These are phyloP conservation scores for Dactylis glomerata DNA, from an alignment of 176 grass and related monocot genomes.

Conservation along the genomic window DNA sequence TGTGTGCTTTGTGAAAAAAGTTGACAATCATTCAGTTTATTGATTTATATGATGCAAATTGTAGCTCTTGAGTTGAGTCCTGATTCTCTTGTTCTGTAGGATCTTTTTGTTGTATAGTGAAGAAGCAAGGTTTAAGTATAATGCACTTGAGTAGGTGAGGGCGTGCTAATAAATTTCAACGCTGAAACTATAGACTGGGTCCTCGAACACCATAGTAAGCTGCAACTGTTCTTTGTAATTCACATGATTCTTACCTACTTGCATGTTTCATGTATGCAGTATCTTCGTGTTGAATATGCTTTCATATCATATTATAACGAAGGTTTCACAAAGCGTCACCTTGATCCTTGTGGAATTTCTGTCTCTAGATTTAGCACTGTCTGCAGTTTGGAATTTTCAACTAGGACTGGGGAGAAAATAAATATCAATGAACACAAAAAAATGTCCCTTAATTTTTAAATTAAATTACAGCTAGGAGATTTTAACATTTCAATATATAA, in stretches of 20 bases:
- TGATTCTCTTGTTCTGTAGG: slow-evolving; percentile 7
- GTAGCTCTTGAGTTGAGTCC: not conserved
- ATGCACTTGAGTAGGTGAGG: not conserved
- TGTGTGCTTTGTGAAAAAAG: not conserved
- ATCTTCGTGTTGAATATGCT: not conserved
- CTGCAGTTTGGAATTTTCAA: not conserved
- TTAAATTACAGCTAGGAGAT: not conserved
- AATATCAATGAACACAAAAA: not conserved
- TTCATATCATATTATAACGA: not conserved
- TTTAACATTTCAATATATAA: not conserved
- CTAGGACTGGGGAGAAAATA: not conserved
- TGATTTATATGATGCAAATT: not conserved
- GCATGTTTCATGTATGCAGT: not conserved
- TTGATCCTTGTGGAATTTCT: slow-evolving; percentile 16
- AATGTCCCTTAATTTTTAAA: not conserved
- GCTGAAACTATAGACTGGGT: not conserved
- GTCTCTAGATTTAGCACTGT: not conserved
- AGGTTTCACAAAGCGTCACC: not conserved
- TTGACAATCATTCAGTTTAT: slow-evolving; percentile 6
- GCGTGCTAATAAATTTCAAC: not conserved
- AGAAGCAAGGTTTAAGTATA: not conserved
- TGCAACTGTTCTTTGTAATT: slow-evolving; percentile 5
- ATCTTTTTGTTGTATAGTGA: not conserved
- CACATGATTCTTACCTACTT: not conserved
- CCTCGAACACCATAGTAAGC: not conserved